Conservation (phyloP, 2,329 filamentous ascomycete genomes). For the Akanthomyces lecanii region DNA sequence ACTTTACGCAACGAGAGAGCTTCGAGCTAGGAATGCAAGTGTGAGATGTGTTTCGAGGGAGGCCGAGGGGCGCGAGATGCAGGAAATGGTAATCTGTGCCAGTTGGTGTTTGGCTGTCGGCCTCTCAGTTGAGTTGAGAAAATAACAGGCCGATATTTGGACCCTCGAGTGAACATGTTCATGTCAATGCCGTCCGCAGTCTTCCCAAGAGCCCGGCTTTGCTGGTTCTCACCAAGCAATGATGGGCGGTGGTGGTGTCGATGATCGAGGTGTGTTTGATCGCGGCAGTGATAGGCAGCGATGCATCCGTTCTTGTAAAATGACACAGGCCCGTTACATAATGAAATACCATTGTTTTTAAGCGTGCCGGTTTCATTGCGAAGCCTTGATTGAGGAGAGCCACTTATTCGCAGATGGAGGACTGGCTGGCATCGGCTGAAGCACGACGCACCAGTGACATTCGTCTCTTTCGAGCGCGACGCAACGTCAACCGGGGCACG, state of each 20-base stretch:
- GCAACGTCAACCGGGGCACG: neutral
- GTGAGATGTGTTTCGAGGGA: neutral
- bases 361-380: neutral
- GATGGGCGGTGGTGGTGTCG: neutral
- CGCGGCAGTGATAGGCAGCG: neutral
- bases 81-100: neutral
- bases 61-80: neutral
- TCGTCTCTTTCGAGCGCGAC: neutral
- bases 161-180: neutral
- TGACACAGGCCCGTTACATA: neutral
- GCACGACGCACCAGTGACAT: neutral
- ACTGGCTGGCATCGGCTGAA: conserved; percentile 9
- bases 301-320: neutral
- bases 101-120: neutral
- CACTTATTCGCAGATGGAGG: neutral
- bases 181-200: neutral
- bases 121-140: neutral
- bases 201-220: neutral
- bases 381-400: neutral
- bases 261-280: neutral
- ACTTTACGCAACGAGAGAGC: neutral
- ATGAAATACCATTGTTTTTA: neutral
- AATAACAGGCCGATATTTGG: too few species aligned
- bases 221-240: neutral
- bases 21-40: neutral